Evolutionary conservation across 225 moss, liverwort and hornwort genomes (phyloP), one percentile per base, ranked within the genome.

Genomic region (Bryoerythrophyllum caledonicum): DNA sequence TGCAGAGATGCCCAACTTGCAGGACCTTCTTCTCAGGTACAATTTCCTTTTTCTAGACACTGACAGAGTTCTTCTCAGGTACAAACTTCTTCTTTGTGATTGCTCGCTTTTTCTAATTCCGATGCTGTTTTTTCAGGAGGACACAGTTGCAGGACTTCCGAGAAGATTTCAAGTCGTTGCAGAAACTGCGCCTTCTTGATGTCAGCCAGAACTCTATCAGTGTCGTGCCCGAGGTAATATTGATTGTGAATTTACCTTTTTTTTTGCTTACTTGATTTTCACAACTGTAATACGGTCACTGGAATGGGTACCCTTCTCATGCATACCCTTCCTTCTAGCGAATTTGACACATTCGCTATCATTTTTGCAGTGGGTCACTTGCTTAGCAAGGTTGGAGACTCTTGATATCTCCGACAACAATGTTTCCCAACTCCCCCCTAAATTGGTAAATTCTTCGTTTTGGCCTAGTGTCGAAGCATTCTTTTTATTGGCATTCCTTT

Each of bases 331-430:
- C 56, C 55, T 28, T 20, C 40, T n/a, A n/a, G n/a, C n/a, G n/a
- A n/a, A n/a, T n/a, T 60, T 52, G 40, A 75, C 10, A 67, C 57
- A 24, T 25, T 56, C 25, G 40, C 19, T 41, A 30, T 37, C 14
- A 37, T 65, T 46, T 38, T 66, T 76, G 79, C 83, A 83, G 83
- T 83, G 83, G 82, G 71, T 83, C 12, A 83, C 83, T 51, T 83
- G 79, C 75, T 64, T 83, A 65, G 79, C 70, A 65, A 75, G 83
- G 60, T 74, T 93, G 74, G 86, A 93, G 73, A 89, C 91, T 63
- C 87, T 93, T 61, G 87, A 93, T 73, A 73, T 93, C 73, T 82
- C 87, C 20, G 89, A 93, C 79, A 93, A 93, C 80, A 91, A 83
- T 74, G 84, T 93, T 28, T 70, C 91, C 17, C 65, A 77, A 23